Percentiles rank a stretch among this genome's conserved stretches.
Conservation (phyloP, 2,329 filamentous ascomycete genomes). For the Hortaea sp. region DNA sequence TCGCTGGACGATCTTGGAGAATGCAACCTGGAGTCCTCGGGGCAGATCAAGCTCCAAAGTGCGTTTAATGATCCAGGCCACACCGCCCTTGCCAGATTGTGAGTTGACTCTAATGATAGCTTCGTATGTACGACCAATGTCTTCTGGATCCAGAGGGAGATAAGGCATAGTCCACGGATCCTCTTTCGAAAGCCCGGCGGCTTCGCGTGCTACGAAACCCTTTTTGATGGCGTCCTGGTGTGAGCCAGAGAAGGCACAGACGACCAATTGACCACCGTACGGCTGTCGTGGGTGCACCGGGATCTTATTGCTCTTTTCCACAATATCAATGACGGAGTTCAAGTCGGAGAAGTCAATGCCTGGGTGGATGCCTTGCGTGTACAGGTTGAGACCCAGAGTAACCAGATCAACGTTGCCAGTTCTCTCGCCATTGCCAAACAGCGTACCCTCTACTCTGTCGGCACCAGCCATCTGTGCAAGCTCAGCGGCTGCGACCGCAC, state of each 20-base stretch:
- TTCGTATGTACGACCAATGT: constrained; percentile 95
- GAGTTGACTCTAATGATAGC: constrained; percentile 97
- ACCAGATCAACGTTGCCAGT: constrained; percentile 95
- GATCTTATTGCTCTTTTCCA: constrained; percentile 91
- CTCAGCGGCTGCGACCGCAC: constrained; percentile 80
- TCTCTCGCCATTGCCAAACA: constrained; percentile 90
- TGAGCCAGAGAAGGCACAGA: constrained; percentile 81
- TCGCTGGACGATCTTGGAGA: constrained; percentile 76
- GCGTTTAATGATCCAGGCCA: constrained; percentile 86
- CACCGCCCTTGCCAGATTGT: constrained; percentile 87
- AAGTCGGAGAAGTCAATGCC: constrained; percentile 88
- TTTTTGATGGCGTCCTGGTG: constrained; percentile 98
- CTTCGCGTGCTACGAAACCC: constrained; percentile 61
- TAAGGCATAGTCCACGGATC: constrained; percentile 80
- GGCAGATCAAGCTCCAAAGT: constrained; percentile 86
- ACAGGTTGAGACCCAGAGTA: constrained; percentile 84
- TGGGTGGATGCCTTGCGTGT: constrained; percentile 81
- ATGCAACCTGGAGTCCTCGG: constrained; percentile 82
- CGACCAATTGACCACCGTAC: constrained; percentile 84
- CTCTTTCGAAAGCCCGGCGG: constrained; percentile 48
- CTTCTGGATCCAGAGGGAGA: constrained; percentile 81
- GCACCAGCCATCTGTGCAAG: constrained; percentile 94
- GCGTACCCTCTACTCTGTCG: constrained; percentile 83
- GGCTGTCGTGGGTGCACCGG: constrained; percentile 82
- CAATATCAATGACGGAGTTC: constrained; percentile 71